Evolutionary conservation across 2,329 filamentous ascomycete genomes (phyloP), one percentile per base, ranked within the genome.

Genomic region (Diaporthe sp.): DNA sequence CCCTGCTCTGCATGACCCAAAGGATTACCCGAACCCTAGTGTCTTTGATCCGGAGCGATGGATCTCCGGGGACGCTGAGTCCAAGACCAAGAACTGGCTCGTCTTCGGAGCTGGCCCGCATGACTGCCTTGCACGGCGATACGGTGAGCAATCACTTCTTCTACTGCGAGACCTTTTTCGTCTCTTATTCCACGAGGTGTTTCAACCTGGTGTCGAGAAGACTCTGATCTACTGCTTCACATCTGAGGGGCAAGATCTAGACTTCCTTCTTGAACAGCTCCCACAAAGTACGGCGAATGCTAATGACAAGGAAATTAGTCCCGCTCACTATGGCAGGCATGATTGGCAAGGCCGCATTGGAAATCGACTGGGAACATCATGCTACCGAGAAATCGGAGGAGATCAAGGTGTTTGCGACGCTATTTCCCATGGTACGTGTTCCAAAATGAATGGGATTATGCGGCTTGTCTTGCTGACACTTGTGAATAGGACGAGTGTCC

Each of bases 21-120:
- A 85, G 13, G 85, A 79, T 0, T 89, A 89, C 71, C 83, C 85
- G 0, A 80, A 86, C 30, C 86, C 87, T 0, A 83, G 88, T 13
- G 77, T 79, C 0, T 89, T 88, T 39, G 82, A 89, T 51, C 87
- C 87, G 0, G 87, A 89, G 3, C 83, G 88, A 30, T 89, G 87
- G 87, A 86, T 89, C 37, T 82, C 86, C 0, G 87, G 88, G 0
- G 85, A 88, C 71, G 87, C 88, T 2, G 86, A 85, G 75, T 80
- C 82, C 12, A 86, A 88, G 78, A 87, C 83, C 0, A 88, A 86
- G 78, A 89, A 89, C 70, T 89, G 87, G 86, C 81, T 89, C 1
- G 87, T 89, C 0, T 89, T 89, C 76, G 88, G 88, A 1, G 82
- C 86, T 0, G 88, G 88, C 0, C 77, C 87, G 0, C 88, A 89